Conservation (phyloP, 2,329 filamentous ascomycete species). For the Cordyceps tenuipes region DNA sequence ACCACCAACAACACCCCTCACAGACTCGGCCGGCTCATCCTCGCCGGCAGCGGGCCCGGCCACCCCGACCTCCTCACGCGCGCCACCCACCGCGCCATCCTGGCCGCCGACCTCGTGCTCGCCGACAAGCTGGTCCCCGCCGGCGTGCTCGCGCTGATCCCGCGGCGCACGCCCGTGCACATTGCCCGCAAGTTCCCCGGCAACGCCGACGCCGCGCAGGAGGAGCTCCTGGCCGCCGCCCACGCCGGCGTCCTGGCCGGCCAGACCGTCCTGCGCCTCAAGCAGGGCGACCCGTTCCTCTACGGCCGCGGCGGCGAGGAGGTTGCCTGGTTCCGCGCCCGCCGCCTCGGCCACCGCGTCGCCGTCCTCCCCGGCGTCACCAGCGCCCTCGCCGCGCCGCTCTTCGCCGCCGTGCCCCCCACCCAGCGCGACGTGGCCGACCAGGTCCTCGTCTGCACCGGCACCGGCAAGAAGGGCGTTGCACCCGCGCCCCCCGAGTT, state of each 20-base stretch:
- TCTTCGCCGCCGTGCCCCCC: slow-evolving; percentile 80
- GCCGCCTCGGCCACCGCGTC: slow-evolving; percentile 57
- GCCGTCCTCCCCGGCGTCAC: slow-evolving; percentile 84
- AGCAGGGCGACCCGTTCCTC: slow-evolving; percentile 94
- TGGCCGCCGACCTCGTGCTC: slow-evolving; percentile 67
- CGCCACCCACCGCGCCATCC: slow-evolving; percentile 69
- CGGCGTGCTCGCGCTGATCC: slow-evolving; percentile 79
- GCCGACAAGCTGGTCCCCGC: slow-evolving; percentile 82
- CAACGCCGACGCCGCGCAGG: slow-evolving; percentile 87
- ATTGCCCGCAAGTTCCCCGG: slow-evolving; percentile 97
- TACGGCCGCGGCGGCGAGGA: slow-evolving; percentile 95
- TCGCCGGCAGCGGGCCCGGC: slow-evolving; percentile 87
- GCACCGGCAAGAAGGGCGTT: slow-evolving; percentile 84
- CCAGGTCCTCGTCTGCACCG: slow-evolving; percentile 92
- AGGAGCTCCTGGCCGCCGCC: slow-evolving; percentile 76
- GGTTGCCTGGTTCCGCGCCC: slow-evolving; percentile 68
- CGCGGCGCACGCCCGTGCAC: slow-evolving; percentile 76
- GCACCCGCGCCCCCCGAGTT: slow-evolving; percentile 75
- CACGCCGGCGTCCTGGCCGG: slow-evolving; percentile 58
- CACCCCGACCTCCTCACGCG: slow-evolving; percentile 86
- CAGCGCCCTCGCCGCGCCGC: slow-evolving; percentile 73
- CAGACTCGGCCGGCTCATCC: slow-evolving; percentile 62
- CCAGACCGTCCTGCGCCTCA: slow-evolving; percentile 76
- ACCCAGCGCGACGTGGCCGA: slow-evolving; percentile 88
- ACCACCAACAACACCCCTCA: background rate